Percentiles rank a stretch among this genome's conserved stretches.
Conservation (phyloP, 139 green algal species). For the Tetradesmus obliquus region DNA sequence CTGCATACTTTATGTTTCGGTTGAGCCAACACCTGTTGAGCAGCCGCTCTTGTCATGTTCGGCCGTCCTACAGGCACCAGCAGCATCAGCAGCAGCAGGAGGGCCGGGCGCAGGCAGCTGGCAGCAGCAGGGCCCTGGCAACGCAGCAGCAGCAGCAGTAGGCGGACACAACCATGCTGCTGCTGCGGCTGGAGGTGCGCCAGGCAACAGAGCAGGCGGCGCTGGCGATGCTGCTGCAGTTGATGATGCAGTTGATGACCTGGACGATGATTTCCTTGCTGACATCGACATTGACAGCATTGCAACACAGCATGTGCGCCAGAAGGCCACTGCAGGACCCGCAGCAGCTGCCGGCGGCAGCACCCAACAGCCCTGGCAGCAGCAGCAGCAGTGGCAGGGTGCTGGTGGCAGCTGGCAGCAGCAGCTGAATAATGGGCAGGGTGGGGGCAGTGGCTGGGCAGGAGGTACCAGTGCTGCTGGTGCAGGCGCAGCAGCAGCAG, state of each 20-base stretch:
- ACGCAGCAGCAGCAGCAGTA: neutral
- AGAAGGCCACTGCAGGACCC: neutral
- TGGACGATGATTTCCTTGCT: slow-evolving; percentile 22
- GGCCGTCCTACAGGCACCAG: neutral
- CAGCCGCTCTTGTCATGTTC: neutral
- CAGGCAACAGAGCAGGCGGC: neutral
- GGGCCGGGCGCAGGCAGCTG: neutral
- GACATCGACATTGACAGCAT: slow-evolving; percentile 34
- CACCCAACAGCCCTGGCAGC: slow-evolving; percentile 1
- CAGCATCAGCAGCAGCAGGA: slow-evolving; percentile 14
- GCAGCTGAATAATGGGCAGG: neutral
- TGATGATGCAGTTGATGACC: neutral
- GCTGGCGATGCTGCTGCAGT: neutral
- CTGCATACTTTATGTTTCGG: neutral
- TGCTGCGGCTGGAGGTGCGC: too few relatives aligned
- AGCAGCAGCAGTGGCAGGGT: neutral
- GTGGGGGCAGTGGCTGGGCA: neutral
- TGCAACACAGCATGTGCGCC: neutral
- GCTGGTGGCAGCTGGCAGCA: slow-evolving; percentile 18
- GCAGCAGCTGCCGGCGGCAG: neutral
- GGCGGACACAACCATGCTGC: neutral
- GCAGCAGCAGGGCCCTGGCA: neutral
- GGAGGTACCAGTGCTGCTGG: neutral
- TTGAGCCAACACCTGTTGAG: neutral
- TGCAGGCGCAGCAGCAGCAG: neutral